phyloP scores from a whole-genome alignment of 495 filamentous ascomycete genomes.

The Penicillium parvum region DNA sequence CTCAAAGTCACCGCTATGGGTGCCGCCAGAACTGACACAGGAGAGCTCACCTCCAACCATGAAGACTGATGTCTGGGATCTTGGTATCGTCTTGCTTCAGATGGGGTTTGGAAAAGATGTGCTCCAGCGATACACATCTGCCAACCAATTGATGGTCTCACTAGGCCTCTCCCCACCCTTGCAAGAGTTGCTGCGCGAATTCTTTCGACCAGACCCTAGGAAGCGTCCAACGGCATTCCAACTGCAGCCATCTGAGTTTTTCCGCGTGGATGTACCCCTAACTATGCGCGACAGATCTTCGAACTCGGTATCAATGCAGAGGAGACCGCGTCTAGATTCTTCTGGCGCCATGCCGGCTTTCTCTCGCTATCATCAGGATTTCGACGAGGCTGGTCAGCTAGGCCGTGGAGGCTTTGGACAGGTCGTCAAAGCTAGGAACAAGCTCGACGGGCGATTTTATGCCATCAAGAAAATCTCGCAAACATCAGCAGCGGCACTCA shows the following conservation, averaged over 20 bases:
- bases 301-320: slow-evolving; percentile 37
- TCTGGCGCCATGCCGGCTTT: slow-evolving; percentile 35
- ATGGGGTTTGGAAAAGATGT: slow-evolving; percentile 88
- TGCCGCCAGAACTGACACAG: slow-evolving; percentile 71
- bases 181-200: slow-evolving; percentile 70
- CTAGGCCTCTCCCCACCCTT: slow-evolving; percentile 70
- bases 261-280: slow-evolving; percentile 55
- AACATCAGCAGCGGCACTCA: slow-evolving; percentile 70
- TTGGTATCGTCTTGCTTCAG: slow-evolving; percentile 84
- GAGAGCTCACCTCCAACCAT: slow-evolving; percentile 56
- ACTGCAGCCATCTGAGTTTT: slow-evolving; percentile 81
- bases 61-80: slow-evolving; percentile 92
- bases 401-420: slow-evolving; percentile 95
- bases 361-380: slow-evolving; percentile 82
- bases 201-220: slow-evolving; percentile 77
- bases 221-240: slow-evolving; percentile 88
- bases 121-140: slow-evolving; percentile 71
- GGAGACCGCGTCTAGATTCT: slow-evolving; percentile 46
- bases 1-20: slow-evolving; percentile 75
- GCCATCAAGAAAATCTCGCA: slow-evolving; percentile 95
- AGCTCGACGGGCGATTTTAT: slow-evolving; percentile 87
- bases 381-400: slow-evolving; percentile 79
- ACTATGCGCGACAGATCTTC: slow-evolving; percentile 33
- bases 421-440: slow-evolving; percentile 94
- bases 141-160: slow-evolving; percentile 56